Conservation (phyloP, 441 rosid genomes). For the Syzygium syzygioides region DNA sequence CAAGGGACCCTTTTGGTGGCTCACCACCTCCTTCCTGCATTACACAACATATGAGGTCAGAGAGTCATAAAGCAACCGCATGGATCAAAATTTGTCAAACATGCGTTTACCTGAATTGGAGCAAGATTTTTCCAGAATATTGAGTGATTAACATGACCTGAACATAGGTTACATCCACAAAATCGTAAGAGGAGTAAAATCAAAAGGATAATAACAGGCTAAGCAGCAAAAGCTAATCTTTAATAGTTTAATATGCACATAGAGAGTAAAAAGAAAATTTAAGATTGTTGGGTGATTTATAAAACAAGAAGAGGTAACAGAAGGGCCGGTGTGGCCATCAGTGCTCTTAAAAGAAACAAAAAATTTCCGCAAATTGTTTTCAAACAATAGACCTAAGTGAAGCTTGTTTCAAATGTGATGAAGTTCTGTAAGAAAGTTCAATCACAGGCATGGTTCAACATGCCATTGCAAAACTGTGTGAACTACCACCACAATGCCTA, state of each 20-base stretch:
- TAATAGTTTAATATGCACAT: not conserved
- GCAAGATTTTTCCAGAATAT: slow-evolving; percentile 92
- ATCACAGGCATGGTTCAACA: not conserved
- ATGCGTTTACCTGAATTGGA: slow-evolving; percentile 44
- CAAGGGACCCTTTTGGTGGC: slow-evolving; percentile 70
- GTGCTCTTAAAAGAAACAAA: not conserved
- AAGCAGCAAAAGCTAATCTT: not conserved
- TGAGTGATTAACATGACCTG: slow-evolving; percentile 94
- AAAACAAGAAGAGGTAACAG: not conserved
- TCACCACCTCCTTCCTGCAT: slow-evolving; percentile 95
- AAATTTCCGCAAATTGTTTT: not conserved
- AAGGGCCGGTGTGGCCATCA: not conserved
- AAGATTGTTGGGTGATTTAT: not conserved
- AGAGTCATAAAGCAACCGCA: not conserved
- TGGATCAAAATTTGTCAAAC: not conserved
- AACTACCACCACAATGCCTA: not conserved
- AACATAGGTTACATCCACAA: not conserved
- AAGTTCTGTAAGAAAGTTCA: not conserved
- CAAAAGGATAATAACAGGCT: not conserved
- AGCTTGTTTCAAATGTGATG: not conserved
- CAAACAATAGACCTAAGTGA: not conserved
- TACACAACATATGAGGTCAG: not conserved
- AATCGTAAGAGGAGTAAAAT: not conserved
- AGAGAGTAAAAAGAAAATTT: not conserved
- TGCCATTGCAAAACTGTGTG: not conserved